Conservation (phyloP, 805 yeast species). For the Torulaspora quercuum region DNA sequence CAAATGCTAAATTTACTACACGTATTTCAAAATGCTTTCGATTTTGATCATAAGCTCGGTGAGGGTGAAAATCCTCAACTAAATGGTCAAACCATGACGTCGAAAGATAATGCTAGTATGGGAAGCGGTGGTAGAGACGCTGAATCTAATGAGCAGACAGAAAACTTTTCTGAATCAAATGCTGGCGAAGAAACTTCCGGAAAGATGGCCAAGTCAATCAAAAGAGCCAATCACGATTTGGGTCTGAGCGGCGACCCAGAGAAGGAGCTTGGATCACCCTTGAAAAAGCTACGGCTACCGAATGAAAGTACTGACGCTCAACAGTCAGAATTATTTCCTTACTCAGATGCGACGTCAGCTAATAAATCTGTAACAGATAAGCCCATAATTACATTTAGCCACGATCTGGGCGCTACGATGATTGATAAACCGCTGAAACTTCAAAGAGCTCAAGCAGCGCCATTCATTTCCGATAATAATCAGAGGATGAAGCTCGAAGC, state of each 20-base stretch:
- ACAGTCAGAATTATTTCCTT: background rate
- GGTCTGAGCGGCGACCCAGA: slow-evolving; percentile 13
- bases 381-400: slow-evolving; percentile 18
- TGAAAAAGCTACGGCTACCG: slow-evolving; percentile 21
- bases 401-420: slow-evolving; percentile 17
- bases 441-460: slow-evolving; percentile 14
- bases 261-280: slow-evolving; percentile 29
- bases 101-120: too few species aligned
- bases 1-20: slow-evolving; percentile 20
- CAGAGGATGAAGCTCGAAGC: slow-evolving; percentile 32
- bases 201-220: slow-evolving; percentile 7
- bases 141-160: background rate
- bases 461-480: slow-evolving; percentile 18
- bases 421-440: slow-evolving; percentile 15
- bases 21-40: slow-evolving; percentile 21
- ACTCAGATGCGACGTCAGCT: background rate
- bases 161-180: background rate
- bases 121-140: too few species aligned
- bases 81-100: background rate
- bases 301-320: slow-evolving; percentile 1
- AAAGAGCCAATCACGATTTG: slow-evolving; percentile 12
- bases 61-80: background rate
- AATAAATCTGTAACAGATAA: slow-evolving; percentile 3
- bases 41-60: background rate
- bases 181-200: background rate